Conservation (phyloP, 768 basidiomycete species). For the Melanogaster broomeanus region DNA sequence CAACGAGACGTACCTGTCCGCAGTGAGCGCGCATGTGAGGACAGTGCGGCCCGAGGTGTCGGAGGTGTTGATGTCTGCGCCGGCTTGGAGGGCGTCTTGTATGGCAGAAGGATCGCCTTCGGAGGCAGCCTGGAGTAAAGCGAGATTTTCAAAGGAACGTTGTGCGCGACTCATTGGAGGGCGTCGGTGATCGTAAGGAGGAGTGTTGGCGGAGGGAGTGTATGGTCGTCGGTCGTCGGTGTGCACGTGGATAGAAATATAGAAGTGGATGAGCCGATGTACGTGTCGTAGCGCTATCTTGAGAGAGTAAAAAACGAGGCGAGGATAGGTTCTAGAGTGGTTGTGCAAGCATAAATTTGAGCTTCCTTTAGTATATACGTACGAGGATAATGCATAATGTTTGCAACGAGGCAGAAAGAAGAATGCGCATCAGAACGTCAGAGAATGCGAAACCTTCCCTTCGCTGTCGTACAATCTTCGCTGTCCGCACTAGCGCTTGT, state of each 20-base stretch:
- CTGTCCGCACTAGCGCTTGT: not conserved
- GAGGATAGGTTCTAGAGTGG: conserved; percentile 10
- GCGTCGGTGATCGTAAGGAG: conserved; percentile 34
- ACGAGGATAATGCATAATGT: conserved; percentile 30
- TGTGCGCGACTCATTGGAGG: conserved; percentile 38
- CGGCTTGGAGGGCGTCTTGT: conserved; percentile 51
- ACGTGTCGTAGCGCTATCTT: conserved; percentile 1
- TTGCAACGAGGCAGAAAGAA: conserved; percentile 13
- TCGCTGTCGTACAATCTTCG: conserved; percentile 9
- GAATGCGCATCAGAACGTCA: conserved; percentile 3
- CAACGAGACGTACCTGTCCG: conserved; percentile 55
- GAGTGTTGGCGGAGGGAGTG: conserved; percentile 3
- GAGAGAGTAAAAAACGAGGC: not conserved
- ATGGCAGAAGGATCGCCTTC: conserved; percentile 58
- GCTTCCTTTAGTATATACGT: conserved; percentile 19
- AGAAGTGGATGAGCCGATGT: not conserved
- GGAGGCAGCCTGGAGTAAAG: conserved; percentile 56
- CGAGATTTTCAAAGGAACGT: conserved; percentile 42
- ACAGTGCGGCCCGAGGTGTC: conserved; percentile 63
- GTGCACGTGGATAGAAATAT: conserved; percentile 1
- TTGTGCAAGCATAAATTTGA: conserved; percentile 24
- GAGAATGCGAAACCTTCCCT: conserved; percentile 4
- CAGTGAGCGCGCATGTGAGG: conserved; percentile 70
- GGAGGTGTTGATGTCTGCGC: conserved; percentile 69
- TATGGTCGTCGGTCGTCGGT: no score